These are phyloP conservation scores for Triticum timopheevii DNA, from an alignment of 176 grass and related monocot species.

Conservation along the genomic window DNA sequence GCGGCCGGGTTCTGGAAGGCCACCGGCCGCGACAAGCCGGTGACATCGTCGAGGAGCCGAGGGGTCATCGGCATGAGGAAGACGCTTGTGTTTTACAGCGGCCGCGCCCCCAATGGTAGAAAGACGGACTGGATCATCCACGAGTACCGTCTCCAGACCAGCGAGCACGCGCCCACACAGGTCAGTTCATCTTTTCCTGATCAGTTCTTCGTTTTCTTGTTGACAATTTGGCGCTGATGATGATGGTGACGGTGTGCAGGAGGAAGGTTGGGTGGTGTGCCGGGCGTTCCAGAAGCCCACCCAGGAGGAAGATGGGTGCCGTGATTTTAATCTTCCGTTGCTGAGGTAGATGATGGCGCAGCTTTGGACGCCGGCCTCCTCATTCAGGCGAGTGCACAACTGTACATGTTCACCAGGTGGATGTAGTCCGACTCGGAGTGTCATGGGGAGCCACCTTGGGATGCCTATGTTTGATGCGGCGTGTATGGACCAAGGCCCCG, in stretches of 20 bases:
- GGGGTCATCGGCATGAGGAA: slow-evolving; percentile 79
- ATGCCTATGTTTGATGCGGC: no score
- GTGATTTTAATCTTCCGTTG: no score
- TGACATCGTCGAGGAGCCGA: slow-evolving; percentile 29
- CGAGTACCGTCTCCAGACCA: slow-evolving; percentile 20
- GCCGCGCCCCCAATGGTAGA: slow-evolving; percentile 61
- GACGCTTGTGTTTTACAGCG: slow-evolving; percentile 80
- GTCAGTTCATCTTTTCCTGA: no score
- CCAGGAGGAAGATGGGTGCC: no score
- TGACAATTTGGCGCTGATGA: neutral
- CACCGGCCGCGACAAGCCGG: slow-evolving; percentile 94
- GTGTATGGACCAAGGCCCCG: no score
- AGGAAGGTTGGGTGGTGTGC: slow-evolving; percentile 83
- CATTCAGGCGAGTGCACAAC: no score
- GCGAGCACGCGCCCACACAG: neutral
- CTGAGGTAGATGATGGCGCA: no score
- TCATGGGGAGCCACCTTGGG: no score
- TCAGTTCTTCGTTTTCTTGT: rapidly evolving
- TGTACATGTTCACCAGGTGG: no score
- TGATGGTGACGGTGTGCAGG: slow-evolving; percentile 12
- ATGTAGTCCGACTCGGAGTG: no score
- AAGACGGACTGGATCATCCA: neutral
- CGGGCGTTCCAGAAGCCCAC: neutral
- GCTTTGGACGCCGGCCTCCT: no score
- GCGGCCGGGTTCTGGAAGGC: slow-evolving; percentile 94